phyloP scores from a whole-genome alignment of 495 filamentous ascomycete species.

The Monascus purpureus region DNA sequence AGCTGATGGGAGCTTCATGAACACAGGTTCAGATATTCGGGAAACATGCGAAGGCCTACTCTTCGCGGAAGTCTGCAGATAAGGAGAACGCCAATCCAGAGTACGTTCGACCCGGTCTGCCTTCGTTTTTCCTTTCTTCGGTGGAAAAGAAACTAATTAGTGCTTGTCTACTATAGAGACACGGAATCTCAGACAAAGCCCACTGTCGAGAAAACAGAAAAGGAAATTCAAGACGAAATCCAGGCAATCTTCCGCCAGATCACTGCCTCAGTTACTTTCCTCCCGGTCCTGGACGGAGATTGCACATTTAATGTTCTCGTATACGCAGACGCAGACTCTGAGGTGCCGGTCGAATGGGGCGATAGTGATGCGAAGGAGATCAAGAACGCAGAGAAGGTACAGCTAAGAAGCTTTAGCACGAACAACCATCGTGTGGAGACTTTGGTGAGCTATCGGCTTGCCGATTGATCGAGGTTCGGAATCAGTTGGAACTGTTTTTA shows the following conservation, averaged over 20 bases:
- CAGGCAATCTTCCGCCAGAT: conserved; percentile 94
- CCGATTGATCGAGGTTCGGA: conserved; percentile 24
- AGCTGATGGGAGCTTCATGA: conserved; percentile 1
- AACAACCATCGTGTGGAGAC: conserved; percentile 88
- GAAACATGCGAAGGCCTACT: conserved; percentile 38
- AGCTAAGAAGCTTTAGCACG: conserved; percentile 89
- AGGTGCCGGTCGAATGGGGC: conserved; percentile 96
- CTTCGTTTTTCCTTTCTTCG: conserved; percentile 1
- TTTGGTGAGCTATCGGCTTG: conserved; percentile 71
- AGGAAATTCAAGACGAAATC: conserved; percentile 89
- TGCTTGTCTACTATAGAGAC: conserved; percentile 12
- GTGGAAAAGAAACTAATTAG: neutral
- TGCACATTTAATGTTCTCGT: conserved; percentile 99
- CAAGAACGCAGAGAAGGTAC: conserved; percentile 87
- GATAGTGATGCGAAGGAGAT: conserved; percentile 98
- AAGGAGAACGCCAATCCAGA: conserved; percentile 48
- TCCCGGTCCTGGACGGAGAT: conserved; percentile 80
- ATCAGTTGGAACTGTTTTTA: too few species aligned
- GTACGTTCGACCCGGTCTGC: conserved; percentile 21
- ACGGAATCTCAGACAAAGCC: conserved; percentile 16
- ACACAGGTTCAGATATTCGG: conserved; percentile 54
- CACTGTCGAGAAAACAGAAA: conserved; percentile 64
- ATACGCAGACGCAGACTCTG: conserved; percentile 91
- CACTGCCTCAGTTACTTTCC: conserved; percentile 91
- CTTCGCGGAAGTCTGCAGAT: conserved; percentile 35